phyloP scores from a whole-genome alignment of 1,139 yeast genomes.

The Blastobotrys malaysiensis region DNA sequence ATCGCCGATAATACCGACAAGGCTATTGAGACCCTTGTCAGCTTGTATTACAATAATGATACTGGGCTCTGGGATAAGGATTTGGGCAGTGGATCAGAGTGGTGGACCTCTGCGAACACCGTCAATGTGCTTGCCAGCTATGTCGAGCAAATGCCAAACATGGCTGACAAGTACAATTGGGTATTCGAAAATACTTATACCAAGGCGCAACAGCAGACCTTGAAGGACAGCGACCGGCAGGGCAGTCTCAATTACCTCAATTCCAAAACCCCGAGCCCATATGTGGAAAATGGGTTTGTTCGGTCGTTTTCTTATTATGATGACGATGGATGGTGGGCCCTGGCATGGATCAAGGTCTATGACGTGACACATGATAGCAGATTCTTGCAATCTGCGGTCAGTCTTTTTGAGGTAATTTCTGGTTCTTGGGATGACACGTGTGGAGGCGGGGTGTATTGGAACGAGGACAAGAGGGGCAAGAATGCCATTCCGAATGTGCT shows the following conservation, averaged over 20 bases:
- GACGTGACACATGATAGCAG: conserved; percentile 13
- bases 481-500: conserved; percentile 20
- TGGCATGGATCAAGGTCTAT: conserved; percentile 17
- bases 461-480: conserved; percentile 14
- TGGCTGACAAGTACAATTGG: neutral
- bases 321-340: conserved; percentile 22
- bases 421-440: conserved; percentile 15
- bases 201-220: neutral
- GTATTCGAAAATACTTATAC: neutral
- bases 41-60: conserved; percentile 4
- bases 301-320: conserved; percentile 13
- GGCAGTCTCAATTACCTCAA: neutral
- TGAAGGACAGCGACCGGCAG: neutral
- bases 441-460: conserved; percentile 20
- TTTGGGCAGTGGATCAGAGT: neutral
- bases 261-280: neutral
- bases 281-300: neutral
- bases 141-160: neutral
- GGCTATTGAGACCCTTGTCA: conserved; percentile 3
- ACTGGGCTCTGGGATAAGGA: conserved; percentile 8
- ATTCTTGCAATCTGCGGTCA: conserved; percentile 16
- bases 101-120: neutral
- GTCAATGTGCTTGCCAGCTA: neutral
- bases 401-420: conserved; percentile 15
- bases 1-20: neutral